These are phyloP conservation scores for Casaregolazyma lundiana DNA, from an alignment of 1,139 yeast genomes.

Conservation along the genomic window DNA sequence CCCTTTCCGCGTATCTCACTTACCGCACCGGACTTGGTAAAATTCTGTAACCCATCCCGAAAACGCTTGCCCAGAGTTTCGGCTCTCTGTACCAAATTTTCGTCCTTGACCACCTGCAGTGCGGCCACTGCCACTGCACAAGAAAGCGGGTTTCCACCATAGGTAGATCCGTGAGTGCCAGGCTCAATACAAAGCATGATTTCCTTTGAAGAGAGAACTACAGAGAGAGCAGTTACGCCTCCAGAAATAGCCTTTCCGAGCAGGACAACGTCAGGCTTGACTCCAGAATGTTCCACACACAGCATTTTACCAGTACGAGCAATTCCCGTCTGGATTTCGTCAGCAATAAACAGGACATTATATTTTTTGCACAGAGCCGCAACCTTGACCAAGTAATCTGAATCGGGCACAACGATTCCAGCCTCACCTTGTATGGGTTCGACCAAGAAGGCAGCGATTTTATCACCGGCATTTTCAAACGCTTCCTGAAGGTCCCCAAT, in stretches of 20 bases:
- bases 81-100: constrained; percentile 78
- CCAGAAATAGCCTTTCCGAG: constrained; percentile 96
- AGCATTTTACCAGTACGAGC: constrained; percentile 96
- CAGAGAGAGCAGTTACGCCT: constrained; percentile 90
- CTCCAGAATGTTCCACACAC: constrained; percentile 83
- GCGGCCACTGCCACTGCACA: constrained; percentile 96
- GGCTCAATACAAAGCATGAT: constrained; percentile 89
- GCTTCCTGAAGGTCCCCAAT: constrained; percentile 86
- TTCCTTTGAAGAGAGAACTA: constrained; percentile 80
- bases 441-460: constrained; percentile 82
- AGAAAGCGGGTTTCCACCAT: constrained; percentile 96
- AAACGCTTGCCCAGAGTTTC: constrained; percentile 64
- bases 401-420: constrained; percentile 92
- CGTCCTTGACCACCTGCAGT: constrained; percentile 82
- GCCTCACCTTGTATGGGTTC: constrained; percentile 99
- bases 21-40: constrained; percentile 61
- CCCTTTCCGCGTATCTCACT: constrained; percentile 94
- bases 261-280: constrained; percentile 78
- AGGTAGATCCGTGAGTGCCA: constrained; percentile 97
- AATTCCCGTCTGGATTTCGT: constrained; percentile 96
- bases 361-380: constrained; percentile 72
- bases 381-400: constrained; percentile 70
- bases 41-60: constrained; percentile 58
- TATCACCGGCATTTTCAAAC: constrained; percentile 78
- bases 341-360: constrained; percentile 86